Evolutionary conservation across 257 asterid species (phyloP).

Genomic region (Linaria vulgaris): DNA sequence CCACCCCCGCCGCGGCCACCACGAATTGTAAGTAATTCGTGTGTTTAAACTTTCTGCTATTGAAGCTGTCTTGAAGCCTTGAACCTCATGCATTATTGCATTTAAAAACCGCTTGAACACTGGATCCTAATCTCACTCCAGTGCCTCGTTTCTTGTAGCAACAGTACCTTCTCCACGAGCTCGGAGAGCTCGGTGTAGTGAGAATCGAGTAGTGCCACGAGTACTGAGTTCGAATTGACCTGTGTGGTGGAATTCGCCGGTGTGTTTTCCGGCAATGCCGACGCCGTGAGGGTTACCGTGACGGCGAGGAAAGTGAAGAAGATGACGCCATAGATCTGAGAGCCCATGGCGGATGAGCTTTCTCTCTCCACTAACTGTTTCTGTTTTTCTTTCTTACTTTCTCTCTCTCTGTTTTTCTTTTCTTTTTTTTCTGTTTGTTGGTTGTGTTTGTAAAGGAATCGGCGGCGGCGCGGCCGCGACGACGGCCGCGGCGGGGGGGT

Average conservation of each 20-base stretch:
- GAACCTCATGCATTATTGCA: too few species aligned
- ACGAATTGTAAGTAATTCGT: too few species aligned
- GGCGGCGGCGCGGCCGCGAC: too few species aligned
- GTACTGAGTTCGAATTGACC: slow-evolving; percentile 81
- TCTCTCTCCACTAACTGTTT: slow-evolving; percentile 28
- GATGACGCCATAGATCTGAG: slow-evolving; percentile 78
- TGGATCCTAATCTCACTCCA: slow-evolving; percentile 84
- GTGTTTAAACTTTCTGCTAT: too few species aligned
- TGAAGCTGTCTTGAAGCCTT: too few species aligned
- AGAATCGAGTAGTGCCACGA: slow-evolving; percentile 88
- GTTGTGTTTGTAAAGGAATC: slow-evolving; percentile 11
- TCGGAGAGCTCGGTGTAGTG: slow-evolving; percentile 91
- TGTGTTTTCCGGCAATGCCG: slow-evolving; percentile 62
- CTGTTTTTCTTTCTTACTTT: slow-evolving; percentile 7
- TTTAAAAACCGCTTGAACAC: slow-evolving; percentile 77
- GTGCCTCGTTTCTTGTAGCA: slow-evolving; percentile 76
- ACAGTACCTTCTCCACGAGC: slow-evolving; percentile 83
- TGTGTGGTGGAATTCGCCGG: slow-evolving; percentile 29
- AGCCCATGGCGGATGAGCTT: slow-evolving; percentile 67
- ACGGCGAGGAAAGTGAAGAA: slow-evolving; percentile 33
- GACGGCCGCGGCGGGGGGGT: too few species aligned
- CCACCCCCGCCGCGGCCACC: too few species aligned
- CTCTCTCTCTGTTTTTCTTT: slow-evolving; percentile 16
- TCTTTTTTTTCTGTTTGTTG: not conserved
- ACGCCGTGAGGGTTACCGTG: slow-evolving; percentile 17